Conservation (phyloP, 306 rosid species). For the Rosa persica region DNA sequence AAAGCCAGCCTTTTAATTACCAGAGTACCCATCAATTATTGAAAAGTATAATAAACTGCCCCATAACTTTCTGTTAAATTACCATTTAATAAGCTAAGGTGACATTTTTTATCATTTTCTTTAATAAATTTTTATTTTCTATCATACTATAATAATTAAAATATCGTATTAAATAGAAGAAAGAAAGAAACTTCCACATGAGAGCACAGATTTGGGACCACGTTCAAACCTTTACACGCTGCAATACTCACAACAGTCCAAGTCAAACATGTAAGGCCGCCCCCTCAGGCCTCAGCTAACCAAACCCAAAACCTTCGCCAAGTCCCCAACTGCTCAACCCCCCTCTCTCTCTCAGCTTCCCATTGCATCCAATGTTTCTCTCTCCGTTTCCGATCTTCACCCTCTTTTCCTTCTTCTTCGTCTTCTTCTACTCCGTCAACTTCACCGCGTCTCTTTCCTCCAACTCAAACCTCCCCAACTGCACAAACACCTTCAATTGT, state of each 20-base stretch:
- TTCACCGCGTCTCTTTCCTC: slow-evolving; percentile 35
- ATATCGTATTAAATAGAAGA: not conserved
- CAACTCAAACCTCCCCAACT: slow-evolving; percentile 28
- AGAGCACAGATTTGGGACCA: not conserved
- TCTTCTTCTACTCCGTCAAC: slow-evolving; percentile 22
- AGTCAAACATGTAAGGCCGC: slow-evolving; percentile 17
- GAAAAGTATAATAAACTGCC: not conserved
- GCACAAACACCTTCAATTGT: slow-evolving; percentile 53
- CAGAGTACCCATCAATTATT: not conserved
- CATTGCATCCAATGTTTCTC: slow-evolving; percentile 27
- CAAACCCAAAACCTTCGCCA: not conserved
- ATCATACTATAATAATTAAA: not conserved
- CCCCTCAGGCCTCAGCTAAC: not conserved
- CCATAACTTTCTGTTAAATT: too few species aligned
- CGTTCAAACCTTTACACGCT: not conserved
- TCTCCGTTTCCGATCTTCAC: not conserved
- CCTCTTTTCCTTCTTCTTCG: not conserved
- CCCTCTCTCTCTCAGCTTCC: not conserved
- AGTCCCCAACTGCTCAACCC: not conserved
- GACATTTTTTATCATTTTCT: too few species aligned
- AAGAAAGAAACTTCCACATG: not conserved
- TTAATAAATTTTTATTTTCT: not conserved
- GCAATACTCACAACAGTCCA: not conserved
- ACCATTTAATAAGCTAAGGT: too few species aligned
- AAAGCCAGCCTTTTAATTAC: not conserved